These are phyloP conservation scores for Quercus berberidifolia DNA, from an alignment of 306 rosid genomes.

Conservation along the genomic window DNA sequence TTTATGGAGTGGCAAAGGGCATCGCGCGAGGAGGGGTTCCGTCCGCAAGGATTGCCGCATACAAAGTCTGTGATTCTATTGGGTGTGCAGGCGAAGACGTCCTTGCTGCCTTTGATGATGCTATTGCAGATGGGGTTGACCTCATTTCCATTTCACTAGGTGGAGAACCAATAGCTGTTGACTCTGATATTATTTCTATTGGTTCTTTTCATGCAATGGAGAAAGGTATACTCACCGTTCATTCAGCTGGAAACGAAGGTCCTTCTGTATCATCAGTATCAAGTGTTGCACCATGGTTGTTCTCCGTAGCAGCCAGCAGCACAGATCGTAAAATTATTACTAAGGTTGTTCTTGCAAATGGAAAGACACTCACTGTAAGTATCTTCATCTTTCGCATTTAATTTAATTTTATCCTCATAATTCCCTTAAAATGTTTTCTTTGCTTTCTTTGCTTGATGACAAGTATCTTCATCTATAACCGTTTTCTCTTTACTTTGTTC, in stretches of 20 bases:
- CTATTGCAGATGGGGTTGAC: slow-evolving; percentile 34
- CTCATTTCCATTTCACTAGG: slow-evolving; percentile 20
- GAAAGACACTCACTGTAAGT: not conserved
- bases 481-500: too few relatives aligned
- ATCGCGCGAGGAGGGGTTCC: slow-evolving; percentile 15
- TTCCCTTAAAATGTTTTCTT: not conserved
- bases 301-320: slow-evolving; percentile 25
- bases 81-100: not conserved
- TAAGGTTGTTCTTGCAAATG: slow-evolving; percentile 20
- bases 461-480: too few relatives aligned
- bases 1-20: slow-evolving; percentile 14
- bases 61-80: not conserved
- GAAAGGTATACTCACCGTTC: slow-evolving; percentile 17
- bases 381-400: not conserved
- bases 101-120: slow-evolving; percentile 28
- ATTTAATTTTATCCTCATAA: too few relatives aligned
- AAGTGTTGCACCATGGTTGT: slow-evolving; percentile 26
- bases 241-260: slow-evolving; percentile 27
- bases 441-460: too few relatives aligned
- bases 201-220: slow-evolving; percentile 31
- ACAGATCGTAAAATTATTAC: slow-evolving; percentile 2
- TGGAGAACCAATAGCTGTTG: not conserved
- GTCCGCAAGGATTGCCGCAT: slow-evolving; percentile 19
- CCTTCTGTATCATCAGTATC: not conserved
- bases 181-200: not conserved